These are phyloP conservation scores for Emmonsiellopsis sp. DNA, from an alignment of 2,329 filamentous ascomycete genomes.

Conservation along the genomic window DNA sequence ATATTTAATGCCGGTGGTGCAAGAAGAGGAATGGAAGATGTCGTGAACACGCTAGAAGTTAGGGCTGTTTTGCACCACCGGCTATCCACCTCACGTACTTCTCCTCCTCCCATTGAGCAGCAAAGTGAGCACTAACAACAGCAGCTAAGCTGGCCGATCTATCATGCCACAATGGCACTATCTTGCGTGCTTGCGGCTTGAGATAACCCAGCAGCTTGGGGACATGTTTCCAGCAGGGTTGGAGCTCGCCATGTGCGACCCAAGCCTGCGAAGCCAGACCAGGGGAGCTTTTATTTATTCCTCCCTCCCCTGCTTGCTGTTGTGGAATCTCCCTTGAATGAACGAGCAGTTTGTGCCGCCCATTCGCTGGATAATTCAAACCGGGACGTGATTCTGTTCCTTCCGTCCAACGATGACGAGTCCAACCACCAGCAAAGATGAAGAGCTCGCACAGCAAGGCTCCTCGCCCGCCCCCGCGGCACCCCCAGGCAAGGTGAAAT, in stretches of 20 bases:
- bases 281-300: too few species aligned
- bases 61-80: too few species aligned
- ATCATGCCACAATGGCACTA: constrained; percentile 1
- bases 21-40: too few species aligned
- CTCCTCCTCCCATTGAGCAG: background rate
- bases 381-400: background rate
- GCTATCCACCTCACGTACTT: background rate
- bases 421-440: background rate
- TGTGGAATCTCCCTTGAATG: too few species aligned
- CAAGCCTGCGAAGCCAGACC: too few species aligned
- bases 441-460: background rate
- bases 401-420: background rate
- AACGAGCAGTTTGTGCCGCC: too few species aligned
- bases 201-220: too few species aligned
- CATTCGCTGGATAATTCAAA: background rate
- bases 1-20: too few species aligned
- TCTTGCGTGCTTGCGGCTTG: constrained; percentile 13
- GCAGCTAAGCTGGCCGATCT: background rate
- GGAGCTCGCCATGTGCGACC: too few species aligned
- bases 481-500: constrained; percentile 12
- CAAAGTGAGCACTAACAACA: background rate
- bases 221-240: background rate
- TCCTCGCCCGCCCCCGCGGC: background rate
- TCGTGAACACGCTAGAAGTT: too few species aligned
- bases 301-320: too few species aligned